A percentile compares a stretch with the other conserved stretches of the same genome.
Evolutionary conservation across 2,329 filamentous ascomycete genomes (phyloP).

Genomic region (Sporothrix dimorphospora): DNA sequence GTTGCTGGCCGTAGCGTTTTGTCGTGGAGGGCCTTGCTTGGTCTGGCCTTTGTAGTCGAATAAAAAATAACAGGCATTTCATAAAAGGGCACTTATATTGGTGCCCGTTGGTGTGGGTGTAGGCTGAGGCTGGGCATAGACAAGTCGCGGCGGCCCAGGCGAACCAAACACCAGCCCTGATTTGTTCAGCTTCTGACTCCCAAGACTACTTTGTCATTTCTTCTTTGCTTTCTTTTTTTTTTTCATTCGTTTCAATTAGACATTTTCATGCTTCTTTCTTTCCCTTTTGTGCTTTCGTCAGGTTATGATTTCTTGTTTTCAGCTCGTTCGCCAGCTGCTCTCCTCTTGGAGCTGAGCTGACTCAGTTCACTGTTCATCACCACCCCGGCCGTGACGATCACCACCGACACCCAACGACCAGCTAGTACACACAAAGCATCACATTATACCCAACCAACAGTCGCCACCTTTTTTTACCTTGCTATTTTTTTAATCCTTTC

Average conservation of each 20-base stretch:
- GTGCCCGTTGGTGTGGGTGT: background rate
- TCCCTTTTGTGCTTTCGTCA: background rate
- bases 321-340: background rate
- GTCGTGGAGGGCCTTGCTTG: background rate
- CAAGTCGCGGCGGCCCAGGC: background rate
- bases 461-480: background rate
- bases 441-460: background rate
- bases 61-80: background rate
- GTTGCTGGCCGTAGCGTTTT: background rate
- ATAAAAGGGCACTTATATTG: background rate
- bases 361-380: conserved; percentile 10
- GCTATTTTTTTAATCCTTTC: background rate
- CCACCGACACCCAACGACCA: background rate
- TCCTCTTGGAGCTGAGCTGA: conserved; percentile 5
- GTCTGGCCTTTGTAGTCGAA: background rate
- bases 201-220: background rate
- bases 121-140: background rate
- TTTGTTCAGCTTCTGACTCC: background rate
- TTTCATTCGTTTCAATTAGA: background rate
- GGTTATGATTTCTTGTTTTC: background rate
- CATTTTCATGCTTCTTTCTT: background rate
- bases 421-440: background rate
- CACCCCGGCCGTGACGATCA: background rate
- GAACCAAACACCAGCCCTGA: background rate
- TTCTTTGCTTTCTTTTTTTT: background rate